These are phyloP conservation scores for Penicillium decumbens DNA, from an alignment of 2,329 filamentous ascomycete species.

Conservation along the genomic window DNA sequence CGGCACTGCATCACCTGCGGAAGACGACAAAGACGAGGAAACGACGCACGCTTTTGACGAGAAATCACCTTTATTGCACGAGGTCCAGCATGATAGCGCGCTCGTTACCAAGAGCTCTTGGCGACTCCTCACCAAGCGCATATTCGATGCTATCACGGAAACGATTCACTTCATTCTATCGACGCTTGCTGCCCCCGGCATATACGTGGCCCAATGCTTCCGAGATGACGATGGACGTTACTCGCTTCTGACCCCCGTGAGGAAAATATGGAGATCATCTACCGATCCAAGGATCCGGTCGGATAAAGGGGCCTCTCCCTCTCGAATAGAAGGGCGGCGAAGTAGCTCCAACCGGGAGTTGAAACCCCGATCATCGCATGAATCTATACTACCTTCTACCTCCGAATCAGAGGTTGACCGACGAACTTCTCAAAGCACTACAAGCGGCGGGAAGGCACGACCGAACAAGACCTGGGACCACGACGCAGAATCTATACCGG, in stretches of 20 bases:
- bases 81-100: conserved; percentile 35
- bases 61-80: conserved; percentile 62
- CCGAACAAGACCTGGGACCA: conserved; percentile 26
- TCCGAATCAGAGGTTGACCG: conserved; percentile 54
- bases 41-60: conserved; percentile 50
- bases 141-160: conserved; percentile 67
- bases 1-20: conserved; percentile 23
- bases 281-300: conserved; percentile 17
- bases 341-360: conserved; percentile 30
- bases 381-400: conserved; percentile 48
- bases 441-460: conserved; percentile 22
- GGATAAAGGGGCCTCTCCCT: conserved; percentile 22
- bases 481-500: conserved; percentile 35
- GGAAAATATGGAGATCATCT: conserved; percentile 50
- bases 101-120: conserved; percentile 38
- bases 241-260: conserved; percentile 68
- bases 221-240: conserved; percentile 76
- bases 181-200: conserved; percentile 71
- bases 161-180: conserved; percentile 74
- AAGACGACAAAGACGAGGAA: conserved; percentile 38
- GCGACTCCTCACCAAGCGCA: conserved; percentile 59
- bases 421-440: conserved; percentile 19
- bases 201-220: conserved; percentile 77
- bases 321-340: conserved; percentile 26
- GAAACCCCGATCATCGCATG: conserved; percentile 32